Evolutionary conservation across 495 filamentous ascomycete species (phyloP).

Genomic region (Penicillium nucicola): DNA sequence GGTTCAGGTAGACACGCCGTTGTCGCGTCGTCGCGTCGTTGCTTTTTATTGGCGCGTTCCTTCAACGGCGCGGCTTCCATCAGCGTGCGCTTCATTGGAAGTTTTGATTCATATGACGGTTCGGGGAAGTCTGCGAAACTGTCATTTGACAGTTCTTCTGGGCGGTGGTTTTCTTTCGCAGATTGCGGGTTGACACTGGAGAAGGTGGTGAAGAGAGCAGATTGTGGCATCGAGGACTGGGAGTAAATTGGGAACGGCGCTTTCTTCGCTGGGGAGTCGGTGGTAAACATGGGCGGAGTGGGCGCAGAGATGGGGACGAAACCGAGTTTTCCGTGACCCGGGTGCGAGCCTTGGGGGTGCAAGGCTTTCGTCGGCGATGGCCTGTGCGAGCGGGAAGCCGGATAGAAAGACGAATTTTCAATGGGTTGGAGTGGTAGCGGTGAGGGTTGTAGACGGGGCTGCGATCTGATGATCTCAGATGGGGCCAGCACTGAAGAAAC

Average conservation of each 20-base stretch:
- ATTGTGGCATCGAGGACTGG: conserved; percentile 54
- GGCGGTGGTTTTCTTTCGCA: conserved; percentile 65
- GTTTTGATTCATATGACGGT: conserved; percentile 57
- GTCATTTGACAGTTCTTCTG: conserved; percentile 45
- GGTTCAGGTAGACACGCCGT: conserved; percentile 60
- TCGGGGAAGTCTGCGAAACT: conserved; percentile 51
- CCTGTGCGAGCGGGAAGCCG: conserved; percentile 48
- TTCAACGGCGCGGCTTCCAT: conserved; percentile 73
- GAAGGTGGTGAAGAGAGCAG: conserved; percentile 63
- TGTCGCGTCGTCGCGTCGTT: conserved; percentile 45
- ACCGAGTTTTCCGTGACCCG: conserved; percentile 35
- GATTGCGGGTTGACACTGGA: conserved; percentile 42
- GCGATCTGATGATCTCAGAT: conserved; percentile 48
- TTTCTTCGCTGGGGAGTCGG: conserved; percentile 86
- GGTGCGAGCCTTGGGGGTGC: conserved; percentile 37
- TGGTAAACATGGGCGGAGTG: conserved; percentile 57
- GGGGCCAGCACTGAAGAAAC: conserved; percentile 61
- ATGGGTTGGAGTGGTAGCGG: conserved; percentile 48
- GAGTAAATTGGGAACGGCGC: conserved; percentile 47
- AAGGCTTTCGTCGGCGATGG: conserved; percentile 57
- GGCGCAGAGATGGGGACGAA: conserved; percentile 73
- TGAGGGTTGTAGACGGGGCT: conserved; percentile 42
- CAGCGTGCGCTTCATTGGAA: conserved; percentile 61
- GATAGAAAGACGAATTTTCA: conserved; percentile 49
- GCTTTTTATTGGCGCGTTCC: conserved; percentile 66